Conservation (phyloP, 345 rosid genomes). For the Lagerstroemia speciosa region DNA sequence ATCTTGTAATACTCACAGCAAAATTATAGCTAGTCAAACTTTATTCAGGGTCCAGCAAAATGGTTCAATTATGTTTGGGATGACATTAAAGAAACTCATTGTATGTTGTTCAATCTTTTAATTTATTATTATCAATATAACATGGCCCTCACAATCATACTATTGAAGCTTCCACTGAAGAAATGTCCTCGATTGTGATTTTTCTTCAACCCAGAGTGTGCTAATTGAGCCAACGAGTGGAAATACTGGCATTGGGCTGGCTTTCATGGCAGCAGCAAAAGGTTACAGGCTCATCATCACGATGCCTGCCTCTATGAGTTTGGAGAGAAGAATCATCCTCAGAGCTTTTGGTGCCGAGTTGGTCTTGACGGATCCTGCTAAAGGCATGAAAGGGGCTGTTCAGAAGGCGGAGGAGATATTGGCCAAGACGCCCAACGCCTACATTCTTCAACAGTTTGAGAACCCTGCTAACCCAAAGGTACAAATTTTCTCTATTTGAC, state of each 20-base stretch:
- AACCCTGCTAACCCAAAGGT: slow-evolving; percentile 93
- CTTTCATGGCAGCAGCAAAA: slow-evolving; percentile 88
- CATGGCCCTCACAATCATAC: neutral
- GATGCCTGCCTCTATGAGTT: slow-evolving; percentile 92
- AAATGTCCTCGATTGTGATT: neutral
- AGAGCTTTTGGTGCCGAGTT: slow-evolving; percentile 84
- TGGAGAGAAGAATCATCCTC: slow-evolving; percentile 89
- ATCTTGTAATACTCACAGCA: neutral
- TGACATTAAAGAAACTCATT: neutral
- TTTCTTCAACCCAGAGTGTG: slow-evolving; percentile 34
- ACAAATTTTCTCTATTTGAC: neutral
- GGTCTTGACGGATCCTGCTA: slow-evolving; percentile 78
- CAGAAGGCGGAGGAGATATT: slow-evolving; percentile 84
- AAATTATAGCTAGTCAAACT: neutral
- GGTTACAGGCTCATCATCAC: slow-evolving; percentile 72
- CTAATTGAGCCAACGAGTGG: slow-evolving; percentile 96
- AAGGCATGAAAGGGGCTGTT: slow-evolving; percentile 91
- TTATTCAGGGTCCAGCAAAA: neutral
- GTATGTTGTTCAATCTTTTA: neutral
- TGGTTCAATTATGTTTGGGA: neutral
- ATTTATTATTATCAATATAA: neutral
- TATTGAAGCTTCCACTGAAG: slow-evolving; percentile 2
- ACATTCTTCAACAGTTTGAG: slow-evolving; percentile 88
- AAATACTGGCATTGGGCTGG: slow-evolving; percentile 87
- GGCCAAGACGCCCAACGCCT: slow-evolving; percentile 65